Percentiles rank a stretch among this genome's conserved stretches.
phyloP scores from a whole-genome alignment of 2,329 filamentous ascomycete species.

The Alternaria alternata region DNA sequence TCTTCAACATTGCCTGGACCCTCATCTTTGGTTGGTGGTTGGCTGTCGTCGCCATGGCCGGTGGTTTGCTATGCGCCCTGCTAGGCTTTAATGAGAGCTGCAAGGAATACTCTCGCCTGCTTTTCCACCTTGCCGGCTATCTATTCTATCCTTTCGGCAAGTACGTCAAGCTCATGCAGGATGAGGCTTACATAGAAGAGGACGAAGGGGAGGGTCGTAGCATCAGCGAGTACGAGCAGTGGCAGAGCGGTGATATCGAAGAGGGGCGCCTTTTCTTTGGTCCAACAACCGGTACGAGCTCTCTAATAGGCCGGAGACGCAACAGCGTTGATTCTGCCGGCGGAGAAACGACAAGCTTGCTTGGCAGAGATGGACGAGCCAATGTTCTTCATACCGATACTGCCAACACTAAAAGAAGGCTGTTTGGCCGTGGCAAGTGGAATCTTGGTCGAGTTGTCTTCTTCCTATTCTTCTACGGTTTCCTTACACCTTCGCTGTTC shows the following conservation, averaged over 20 bases:
- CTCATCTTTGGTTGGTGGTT: constrained; percentile 97
- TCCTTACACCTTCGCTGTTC: constrained; percentile 86
- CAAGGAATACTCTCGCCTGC: constrained; percentile 82
- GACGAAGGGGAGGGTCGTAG: constrained; percentile 95
- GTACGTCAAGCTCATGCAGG: constrained; percentile 90
- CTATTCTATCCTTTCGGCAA: constrained; percentile 97
- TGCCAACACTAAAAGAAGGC: constrained; percentile 72
- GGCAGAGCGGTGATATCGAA: constrained; percentile 97
- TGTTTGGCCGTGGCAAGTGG: constrained; percentile 97
- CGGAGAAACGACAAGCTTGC: constrained; percentile 87
- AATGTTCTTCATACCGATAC: constrained; percentile 51
- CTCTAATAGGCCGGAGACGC: constrained; percentile 84
- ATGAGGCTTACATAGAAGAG: constrained; percentile 93
- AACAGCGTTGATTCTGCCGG: constrained; percentile 88
- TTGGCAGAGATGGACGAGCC: constrained; percentile 71
- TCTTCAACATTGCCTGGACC: constrained; percentile 93
- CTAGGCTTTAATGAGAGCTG: constrained; percentile 81
- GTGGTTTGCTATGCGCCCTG: constrained; percentile 78
- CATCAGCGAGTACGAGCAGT: constrained; percentile 98
- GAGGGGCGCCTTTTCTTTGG: constrained; percentile 97
- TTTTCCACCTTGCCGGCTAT: constrained; percentile 85
- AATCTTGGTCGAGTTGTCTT: constrained; percentile 93
- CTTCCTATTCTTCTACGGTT: constrained; percentile 93
- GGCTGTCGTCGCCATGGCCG: constrained; percentile 75
- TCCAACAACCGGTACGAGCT: constrained; percentile 72